Evolutionary conservation across 441 rosid species (phyloP), one percentile per base, ranked within the genome.

Genomic region (Hura crepitans): DNA sequence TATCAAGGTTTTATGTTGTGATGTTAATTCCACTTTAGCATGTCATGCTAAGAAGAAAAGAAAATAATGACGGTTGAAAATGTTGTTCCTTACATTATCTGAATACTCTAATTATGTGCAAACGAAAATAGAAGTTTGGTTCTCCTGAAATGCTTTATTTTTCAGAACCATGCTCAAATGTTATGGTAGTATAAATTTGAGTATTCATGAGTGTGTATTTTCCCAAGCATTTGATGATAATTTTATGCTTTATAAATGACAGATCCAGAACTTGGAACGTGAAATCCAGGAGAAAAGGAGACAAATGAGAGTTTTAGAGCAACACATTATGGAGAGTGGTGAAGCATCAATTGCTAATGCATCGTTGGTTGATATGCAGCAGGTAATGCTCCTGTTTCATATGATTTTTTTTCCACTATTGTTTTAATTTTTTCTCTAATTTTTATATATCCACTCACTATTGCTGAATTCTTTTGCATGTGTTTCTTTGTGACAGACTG

Each of bases 331-430:
- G 73, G 98, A 91, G 78, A 89, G 88, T 75, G 91, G 96, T 60
- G 97, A 93, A 84, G 96, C 97, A 59, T 96, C 97, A 66, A 80
- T 89, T 70, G 86, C 98, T 64, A 91, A 93, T 83, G 93, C 96
- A 66, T 93, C 99, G 53, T 42, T 85, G 68, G 87, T 89, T 68
- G 99, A 93, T 75, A 93, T 89, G 98, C 99, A 96, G 80, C 96
- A 90, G 97, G 99, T 91, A 77, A 59, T 70, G 70, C 72, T 15
- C 63, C 75, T 37, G 62, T 42, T 50, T 45, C 62, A 11, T 68
- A 49, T 22, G 25, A 31, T 15, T 35, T 57, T 22, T 56, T 58
- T 15, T 51, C 35, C 58, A 55, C 31, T 59, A 12, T 28, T 42
- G 12, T 42, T 42, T 42, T 10, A 7, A 9, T 23, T 30, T 42